These are phyloP conservation scores for Austroboletus eburneus DNA, from an alignment of 768 basidiomycete species.

Conservation along the genomic window DNA sequence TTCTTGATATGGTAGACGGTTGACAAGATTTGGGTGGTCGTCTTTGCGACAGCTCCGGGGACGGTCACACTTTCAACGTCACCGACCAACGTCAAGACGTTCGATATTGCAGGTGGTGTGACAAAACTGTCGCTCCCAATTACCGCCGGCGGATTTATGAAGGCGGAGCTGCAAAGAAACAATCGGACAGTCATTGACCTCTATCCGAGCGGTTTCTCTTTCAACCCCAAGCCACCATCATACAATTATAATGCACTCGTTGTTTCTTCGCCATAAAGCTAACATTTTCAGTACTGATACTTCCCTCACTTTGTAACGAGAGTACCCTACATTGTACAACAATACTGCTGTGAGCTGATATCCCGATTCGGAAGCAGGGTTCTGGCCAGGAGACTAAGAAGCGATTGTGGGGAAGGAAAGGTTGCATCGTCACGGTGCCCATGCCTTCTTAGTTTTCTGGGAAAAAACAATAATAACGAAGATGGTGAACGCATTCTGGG, in stretches of 20 bases:
- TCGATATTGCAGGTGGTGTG: slow-evolving; percentile 51
- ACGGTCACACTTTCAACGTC: slow-evolving; percentile 54
- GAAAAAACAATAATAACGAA: too few species aligned
- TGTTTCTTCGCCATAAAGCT: too few species aligned
- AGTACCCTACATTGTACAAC: too few species aligned
- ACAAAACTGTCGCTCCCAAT: slow-evolving; percentile 61
- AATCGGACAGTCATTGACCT: slow-evolving; percentile 46
- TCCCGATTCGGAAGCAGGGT: too few species aligned
- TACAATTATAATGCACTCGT: slow-evolving; percentile 78
- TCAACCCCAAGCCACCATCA: slow-evolving; percentile 45
- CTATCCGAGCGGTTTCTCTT: slow-evolving; percentile 47
- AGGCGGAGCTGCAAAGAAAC: slow-evolving; percentile 44
- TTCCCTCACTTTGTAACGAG: too few species aligned
- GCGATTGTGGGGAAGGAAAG: too few species aligned
- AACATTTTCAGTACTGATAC: too few species aligned
- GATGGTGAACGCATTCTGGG: too few species aligned
- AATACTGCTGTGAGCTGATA: too few species aligned
- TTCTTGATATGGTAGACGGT: slow-evolving; percentile 38
- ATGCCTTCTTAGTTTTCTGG: too few species aligned
- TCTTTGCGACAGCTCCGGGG: slow-evolving; percentile 53
- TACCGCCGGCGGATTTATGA: slow-evolving; percentile 47
- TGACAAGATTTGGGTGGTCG: slow-evolving; percentile 66
- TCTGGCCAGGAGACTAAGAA: too few species aligned
- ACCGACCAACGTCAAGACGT: slow-evolving; percentile 37
- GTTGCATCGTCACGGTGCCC: too few species aligned